These are phyloP conservation scores for Juncus effusus DNA, from an alignment of 176 grass and related monocot species.

Conservation along the genomic window DNA sequence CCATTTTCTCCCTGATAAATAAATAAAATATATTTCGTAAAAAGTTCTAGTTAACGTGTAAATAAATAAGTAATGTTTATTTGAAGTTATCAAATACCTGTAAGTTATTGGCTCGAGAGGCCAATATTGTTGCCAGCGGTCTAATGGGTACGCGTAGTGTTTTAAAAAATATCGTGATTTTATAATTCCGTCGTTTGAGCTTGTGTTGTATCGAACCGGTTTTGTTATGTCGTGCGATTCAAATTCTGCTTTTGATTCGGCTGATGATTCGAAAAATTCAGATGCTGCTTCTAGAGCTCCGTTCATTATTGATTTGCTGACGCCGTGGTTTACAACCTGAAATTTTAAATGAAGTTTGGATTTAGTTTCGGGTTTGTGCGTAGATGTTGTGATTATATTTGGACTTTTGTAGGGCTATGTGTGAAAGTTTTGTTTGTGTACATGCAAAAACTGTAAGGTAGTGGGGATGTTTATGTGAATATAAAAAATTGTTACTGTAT, in stretches of 20 bases:
- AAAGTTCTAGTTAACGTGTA: background rate
- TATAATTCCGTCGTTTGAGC: slow-evolving; percentile 38
- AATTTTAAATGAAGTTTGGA: slow-evolving; percentile 19
- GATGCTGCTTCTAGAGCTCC: slow-evolving; percentile 54
- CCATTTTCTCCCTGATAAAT: slow-evolving; percentile 49
- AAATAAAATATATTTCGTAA: background rate
- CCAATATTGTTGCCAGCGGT: slow-evolving; percentile 53
- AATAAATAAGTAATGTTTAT: background rate
- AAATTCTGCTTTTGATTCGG: slow-evolving; percentile 43
- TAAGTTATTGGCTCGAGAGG: slow-evolving; percentile 42
- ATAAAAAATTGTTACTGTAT: too few species aligned
- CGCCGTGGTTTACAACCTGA: slow-evolving; percentile 75
- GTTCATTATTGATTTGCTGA: slow-evolving; percentile 52
- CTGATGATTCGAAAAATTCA: slow-evolving; percentile 55
- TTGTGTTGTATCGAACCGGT: slow-evolving; percentile 52
- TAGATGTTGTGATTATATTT: too few species aligned
- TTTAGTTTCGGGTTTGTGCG: background rate
- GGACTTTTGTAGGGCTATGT: too few species aligned
- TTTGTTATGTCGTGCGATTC: slow-evolving; percentile 45
- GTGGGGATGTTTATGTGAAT: too few species aligned
- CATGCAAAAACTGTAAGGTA: too few species aligned
- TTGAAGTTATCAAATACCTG: slow-evolving; percentile 31
- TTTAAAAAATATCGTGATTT: slow-evolving; percentile 55
- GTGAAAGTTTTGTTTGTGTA: too few species aligned
- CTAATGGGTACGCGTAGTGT: slow-evolving; percentile 62